Evolutionary conservation across 1,139 yeast genomes (phyloP), one percentile per base, ranked within the genome.

Genomic region (Suhomyces taliae): DNA sequence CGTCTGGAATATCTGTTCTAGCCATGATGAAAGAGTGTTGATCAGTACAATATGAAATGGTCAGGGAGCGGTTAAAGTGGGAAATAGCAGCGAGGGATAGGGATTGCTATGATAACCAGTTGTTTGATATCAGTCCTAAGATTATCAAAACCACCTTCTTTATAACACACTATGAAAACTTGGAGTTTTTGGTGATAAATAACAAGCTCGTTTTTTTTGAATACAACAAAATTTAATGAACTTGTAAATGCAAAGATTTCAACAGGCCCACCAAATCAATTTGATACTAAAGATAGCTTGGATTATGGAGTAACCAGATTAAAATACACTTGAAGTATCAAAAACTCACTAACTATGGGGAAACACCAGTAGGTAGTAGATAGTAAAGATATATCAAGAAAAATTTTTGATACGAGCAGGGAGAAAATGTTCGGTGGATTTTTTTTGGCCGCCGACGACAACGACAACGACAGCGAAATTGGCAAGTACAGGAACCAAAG

Each of bases 1-100:
- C 83, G 40, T 74, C 71, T 4, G 74, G 69, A 40, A 61, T 49
- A 33, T 49, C 49, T 36, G 57, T 56, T 41, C 56, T 60, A 31
- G 51, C 64, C 65, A 60, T 61, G 19, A n/a, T 40, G 19, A 34
- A 10, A 10, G 15, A 14, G 11, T 32, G 15, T 39, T 11, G n/a
- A 7, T 14, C 29, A 32, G 12, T 11, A 32, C 32, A 35, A 19
- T 36, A 31, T 14, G 24, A 35, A 39, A 39, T 26, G 32, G 24
- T 11, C n/a, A 31, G 29, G 27, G 34, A 14, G 26, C 31, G 29
- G 26, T 14, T 7, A 27, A 37, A 26, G 6, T n/a, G 15, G 14
- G 32, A 7, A 39, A 34, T 29, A 24, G 27, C 8, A 27, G 8
- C 7, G 8, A 11, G 7, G 11, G 3, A 35, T 35, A 10, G 27